A percentile compares a stretch with the other conserved stretches of the same genome.
Conservation (phyloP, 306 rosid genomes). For the Ormosia emarginata region DNA sequence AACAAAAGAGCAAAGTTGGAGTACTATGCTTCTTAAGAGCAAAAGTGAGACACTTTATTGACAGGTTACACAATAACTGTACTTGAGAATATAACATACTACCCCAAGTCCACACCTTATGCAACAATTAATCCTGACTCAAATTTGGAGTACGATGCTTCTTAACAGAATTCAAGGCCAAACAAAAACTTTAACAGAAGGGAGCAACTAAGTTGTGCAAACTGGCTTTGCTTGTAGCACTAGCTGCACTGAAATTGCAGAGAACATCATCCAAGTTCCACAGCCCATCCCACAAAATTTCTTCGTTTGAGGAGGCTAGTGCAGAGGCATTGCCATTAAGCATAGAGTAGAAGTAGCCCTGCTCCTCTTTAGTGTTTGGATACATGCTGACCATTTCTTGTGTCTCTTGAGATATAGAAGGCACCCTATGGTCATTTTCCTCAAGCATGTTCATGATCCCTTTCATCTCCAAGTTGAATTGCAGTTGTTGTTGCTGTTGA, state of each 20-base stretch:
- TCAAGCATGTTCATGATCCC: slow-evolving; percentile 61
- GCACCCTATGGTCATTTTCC: slow-evolving; percentile 39
- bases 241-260: slow-evolving; percentile 42
- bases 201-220: slow-evolving; percentile 60
- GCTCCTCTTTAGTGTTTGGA: slow-evolving; percentile 43
- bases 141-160: background rate
- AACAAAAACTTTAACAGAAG: slow-evolving; percentile 35
- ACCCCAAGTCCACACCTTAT: slow-evolving; percentile 27
- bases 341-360: slow-evolving; percentile 45
- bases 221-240: slow-evolving; percentile 41
- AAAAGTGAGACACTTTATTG: slow-evolving; percentile 30
- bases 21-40: no score
- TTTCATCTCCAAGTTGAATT: slow-evolving; percentile 58
- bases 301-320: slow-evolving; percentile 53
- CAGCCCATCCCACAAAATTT: slow-evolving; percentile 67
- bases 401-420: slow-evolving; percentile 42
- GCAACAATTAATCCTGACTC: slow-evolving; percentile 17
- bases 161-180: background rate
- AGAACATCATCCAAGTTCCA: slow-evolving; percentile 83
- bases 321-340: slow-evolving; percentile 37
- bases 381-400: slow-evolving; percentile 41
- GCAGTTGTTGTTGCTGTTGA: slow-evolving; percentile 30
- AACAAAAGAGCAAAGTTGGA: background rate
- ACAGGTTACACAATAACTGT: slow-evolving; percentile 4
- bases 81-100: slow-evolving; percentile 19